phyloP scores from a whole-genome alignment of 768 basidiomycete species.

The Macrolepiota albuminosa region DNA sequence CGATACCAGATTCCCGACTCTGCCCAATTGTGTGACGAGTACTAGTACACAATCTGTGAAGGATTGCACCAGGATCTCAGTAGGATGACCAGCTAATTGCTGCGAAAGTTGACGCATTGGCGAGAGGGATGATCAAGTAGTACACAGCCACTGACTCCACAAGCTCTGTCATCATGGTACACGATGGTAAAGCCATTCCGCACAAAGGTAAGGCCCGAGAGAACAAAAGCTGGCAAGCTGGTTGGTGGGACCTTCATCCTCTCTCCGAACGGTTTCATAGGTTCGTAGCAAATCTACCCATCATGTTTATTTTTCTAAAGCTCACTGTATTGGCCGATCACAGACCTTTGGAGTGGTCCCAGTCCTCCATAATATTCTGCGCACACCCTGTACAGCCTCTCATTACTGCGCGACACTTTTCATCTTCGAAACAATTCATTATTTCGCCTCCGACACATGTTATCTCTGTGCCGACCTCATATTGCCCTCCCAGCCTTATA shows the following conservation, averaged over 20 bases:
- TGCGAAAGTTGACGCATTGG: conserved; percentile 46
- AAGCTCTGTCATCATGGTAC: conserved; percentile 10
- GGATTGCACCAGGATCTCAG: conserved; percentile 73
- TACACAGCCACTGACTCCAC: conserved; percentile 11
- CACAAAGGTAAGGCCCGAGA: conserved; percentile 53
- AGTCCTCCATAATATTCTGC: conserved; percentile 63
- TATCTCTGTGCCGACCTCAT: conserved; percentile 39
- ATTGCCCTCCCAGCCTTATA: conserved; percentile 59
- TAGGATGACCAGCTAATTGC: conserved; percentile 50
- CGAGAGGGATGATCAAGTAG: conserved; percentile 20
- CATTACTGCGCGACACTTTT: conserved; percentile 60
- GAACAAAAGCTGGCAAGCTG: conserved; percentile 49
- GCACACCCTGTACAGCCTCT: conserved; percentile 60
- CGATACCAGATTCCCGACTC: conserved; percentile 81
- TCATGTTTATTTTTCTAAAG: background rate
- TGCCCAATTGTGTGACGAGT: conserved; percentile 86
- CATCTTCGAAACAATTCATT: conserved; percentile 61
- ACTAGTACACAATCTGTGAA: conserved; percentile 81
- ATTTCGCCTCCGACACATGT: conserved; percentile 52
- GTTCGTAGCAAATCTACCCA: conserved; percentile 27
- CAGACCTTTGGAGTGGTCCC: conserved; percentile 72
- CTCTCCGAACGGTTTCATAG: conserved; percentile 52
- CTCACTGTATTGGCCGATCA: conserved; percentile 1
- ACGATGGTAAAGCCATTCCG: conserved; percentile 22
- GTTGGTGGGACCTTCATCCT: conserved; percentile 74